Evolutionary conservation across 352 stramenopile genomes (phyloP), one percentile per base, ranked within the genome.

Genomic region (Globisporangium heterothallicum): DNA sequence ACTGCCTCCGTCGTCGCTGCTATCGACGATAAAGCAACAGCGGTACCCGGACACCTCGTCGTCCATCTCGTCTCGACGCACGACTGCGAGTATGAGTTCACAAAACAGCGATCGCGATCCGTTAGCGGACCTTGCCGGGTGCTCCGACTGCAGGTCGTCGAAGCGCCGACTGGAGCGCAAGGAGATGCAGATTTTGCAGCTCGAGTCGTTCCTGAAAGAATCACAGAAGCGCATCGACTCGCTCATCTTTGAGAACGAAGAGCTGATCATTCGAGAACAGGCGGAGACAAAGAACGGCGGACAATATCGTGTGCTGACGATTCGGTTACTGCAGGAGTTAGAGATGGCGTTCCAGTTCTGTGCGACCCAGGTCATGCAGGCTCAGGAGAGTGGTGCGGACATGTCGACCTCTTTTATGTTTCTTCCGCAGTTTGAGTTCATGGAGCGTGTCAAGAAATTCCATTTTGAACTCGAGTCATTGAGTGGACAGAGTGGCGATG

Each of bases 151-250:
- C 48, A 70, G 76, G 8, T 64, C 68, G 21, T 66, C 76, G 18
- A 78, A 82, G 44, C 64, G 78, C 5, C 63, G 75, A n/a, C 56
- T 91, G 7, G 79, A 91, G 16, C 67, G 79, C 25, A 85, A 87
- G 51, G 78, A 91, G 26, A 71, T 80, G 36, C 77, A 87, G 62
- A 73, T 88, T 41, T n/a, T 81, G 44, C 77, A 91, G 61, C 71
- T 91, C 46, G 79, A 91, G 63, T 69, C 70, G 9, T 86, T 87
- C 43, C 54, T 88, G 13, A 91, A 91, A 44, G 79, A 91, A 47
- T 87, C 77, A 0, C 79, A 88, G 66, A 86, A 86, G 42, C 71
- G 76, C 19, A 84, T 88, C 45, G 76, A 91, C 59, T 67, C 75
- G 44, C 61, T 88, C 18, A 42, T 64, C 6, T 58, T 77, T 2